Percentiles rank a stretch among this genome's conserved stretches.
These are phyloP conservation scores for Cucurbita pepo DNA, from an alignment of 306 rosid genomes.

Conservation along the genomic window DNA sequence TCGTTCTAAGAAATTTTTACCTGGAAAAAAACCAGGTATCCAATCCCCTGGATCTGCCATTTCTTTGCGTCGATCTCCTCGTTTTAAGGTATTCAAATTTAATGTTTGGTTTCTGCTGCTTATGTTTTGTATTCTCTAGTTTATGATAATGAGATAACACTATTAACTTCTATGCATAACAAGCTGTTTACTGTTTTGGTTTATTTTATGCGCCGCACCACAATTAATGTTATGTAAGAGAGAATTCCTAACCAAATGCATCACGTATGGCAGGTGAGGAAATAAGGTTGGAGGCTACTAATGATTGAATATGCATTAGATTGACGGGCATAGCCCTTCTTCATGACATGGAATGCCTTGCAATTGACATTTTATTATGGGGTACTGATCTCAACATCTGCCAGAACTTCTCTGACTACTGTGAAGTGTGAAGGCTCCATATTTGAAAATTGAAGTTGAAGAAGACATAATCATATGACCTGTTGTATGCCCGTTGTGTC, in stretches of 20 bases:
- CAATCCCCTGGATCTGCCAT: conserved; percentile 40
- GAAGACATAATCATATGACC: neutral
- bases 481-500: neutral
- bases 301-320: conserved; percentile 5
- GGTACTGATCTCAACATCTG: neutral
- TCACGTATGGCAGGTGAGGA: conserved; percentile 27
- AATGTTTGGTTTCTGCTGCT: neutral
- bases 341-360: conserved; percentile 17
- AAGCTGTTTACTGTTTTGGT: neutral
- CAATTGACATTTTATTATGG: conserved; percentile 13
- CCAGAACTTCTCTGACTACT: conserved; percentile 4
- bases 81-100: conserved; percentile 29
- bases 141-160: neutral
- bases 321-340: neutral
- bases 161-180: neutral
- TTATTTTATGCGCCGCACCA: neutral
- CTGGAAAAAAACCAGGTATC: conserved; percentile 21
- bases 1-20: conserved; percentile 18
- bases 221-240: neutral
- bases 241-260: neutral
- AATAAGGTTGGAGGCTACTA: conserved; percentile 22
- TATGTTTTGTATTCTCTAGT: neutral
- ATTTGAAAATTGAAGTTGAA: neutral
- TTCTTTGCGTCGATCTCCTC: conserved; percentile 55
- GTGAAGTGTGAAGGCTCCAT: neutral